phyloP scores from a whole-genome alignment of 441 rosid genomes.

The Flueggea neowawraea region DNA sequence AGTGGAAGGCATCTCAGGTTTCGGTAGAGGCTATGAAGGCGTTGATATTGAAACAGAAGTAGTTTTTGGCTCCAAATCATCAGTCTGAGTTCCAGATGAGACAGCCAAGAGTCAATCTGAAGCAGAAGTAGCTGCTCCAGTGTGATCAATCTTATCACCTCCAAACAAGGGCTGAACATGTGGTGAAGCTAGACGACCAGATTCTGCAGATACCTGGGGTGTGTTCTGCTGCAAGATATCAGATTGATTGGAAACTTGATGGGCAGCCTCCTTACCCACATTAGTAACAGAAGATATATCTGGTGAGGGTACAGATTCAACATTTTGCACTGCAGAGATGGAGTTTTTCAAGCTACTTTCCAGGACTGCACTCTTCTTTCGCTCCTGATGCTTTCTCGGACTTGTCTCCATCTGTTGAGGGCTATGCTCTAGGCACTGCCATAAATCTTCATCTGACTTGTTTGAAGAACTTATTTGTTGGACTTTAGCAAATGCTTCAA shows the following conservation, averaged over 20 bases:
- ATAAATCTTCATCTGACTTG: constrained; percentile 28
- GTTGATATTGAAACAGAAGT: constrained; percentile 27
- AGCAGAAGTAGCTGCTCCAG: constrained; percentile 12
- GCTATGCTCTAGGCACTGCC: constrained; percentile 21
- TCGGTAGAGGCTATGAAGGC: constrained; percentile 29
- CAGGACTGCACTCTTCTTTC: constrained; percentile 23
- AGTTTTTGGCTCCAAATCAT: constrained; percentile 20
- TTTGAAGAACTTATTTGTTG: constrained; percentile 68
- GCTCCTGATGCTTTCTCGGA: constrained; percentile 36
- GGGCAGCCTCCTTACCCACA: constrained; percentile 20
- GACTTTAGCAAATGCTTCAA: constrained; percentile 92
- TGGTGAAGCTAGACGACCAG: constrained; percentile 20
- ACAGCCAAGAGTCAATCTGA: constrained; percentile 11
- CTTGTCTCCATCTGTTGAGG: constrained; percentile 34
- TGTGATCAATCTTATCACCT: constrained; percentile 16
- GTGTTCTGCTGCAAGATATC: constrained; percentile 20
- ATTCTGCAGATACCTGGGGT: constrained; percentile 21
- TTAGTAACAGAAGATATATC: constrained; percentile 26
- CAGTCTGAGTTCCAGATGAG: constrained; percentile 10
- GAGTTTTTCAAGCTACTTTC: constrained; percentile 30
- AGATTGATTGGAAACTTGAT: constrained; percentile 19
- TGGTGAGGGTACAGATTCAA: constrained; percentile 22
- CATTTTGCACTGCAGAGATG: constrained; percentile 27
- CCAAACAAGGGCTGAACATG: constrained; percentile 24
- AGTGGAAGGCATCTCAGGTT: constrained; percentile 23